These are phyloP conservation scores for Schizopora paradoxa DNA, from an alignment of 1,284 basidiomycete genomes.

Conservation along the genomic window DNA sequence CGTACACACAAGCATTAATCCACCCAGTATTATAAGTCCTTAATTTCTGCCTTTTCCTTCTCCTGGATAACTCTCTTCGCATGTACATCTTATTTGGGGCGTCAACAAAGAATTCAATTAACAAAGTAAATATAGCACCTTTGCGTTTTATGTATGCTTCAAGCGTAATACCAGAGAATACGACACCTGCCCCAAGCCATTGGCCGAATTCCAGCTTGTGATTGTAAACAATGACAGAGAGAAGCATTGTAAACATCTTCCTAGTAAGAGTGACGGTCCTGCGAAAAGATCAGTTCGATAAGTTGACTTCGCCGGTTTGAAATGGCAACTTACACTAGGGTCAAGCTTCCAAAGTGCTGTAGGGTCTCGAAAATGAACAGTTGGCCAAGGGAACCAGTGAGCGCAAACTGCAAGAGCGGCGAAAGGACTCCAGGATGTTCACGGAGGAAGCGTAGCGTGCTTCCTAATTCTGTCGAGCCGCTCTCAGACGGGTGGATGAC, in stretches of 20 bases:
- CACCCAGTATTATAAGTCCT: slow-evolving; percentile 47
- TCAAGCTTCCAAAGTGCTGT: slow-evolving; percentile 92
- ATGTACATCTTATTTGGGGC: slow-evolving; percentile 53
- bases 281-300: slow-evolving; percentile 5
- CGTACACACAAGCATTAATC: not conserved
- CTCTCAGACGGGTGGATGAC: slow-evolving; percentile 60
- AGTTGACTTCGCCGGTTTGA: not conserved
- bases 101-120: slow-evolving; percentile 9
- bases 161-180: slow-evolving; percentile 91
- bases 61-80: slow-evolving; percentile 73
- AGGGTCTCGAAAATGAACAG: slow-evolving; percentile 98
- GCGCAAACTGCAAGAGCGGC: slow-evolving; percentile 81
- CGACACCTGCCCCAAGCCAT: slow-evolving; percentile 87
- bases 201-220: slow-evolving; percentile 83
- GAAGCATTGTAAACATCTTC: slow-evolving; percentile 97
- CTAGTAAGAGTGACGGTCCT: slow-evolving; percentile 95
- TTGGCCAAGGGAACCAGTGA: slow-evolving; percentile 92
- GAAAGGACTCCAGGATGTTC: slow-evolving; percentile 74
- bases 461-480: slow-evolving; percentile 60
- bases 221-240: slow-evolving; percentile 90
- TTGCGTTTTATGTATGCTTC: slow-evolving; percentile 87
- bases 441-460: slow-evolving; percentile 71
- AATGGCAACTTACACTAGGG: slow-evolving; percentile 67
- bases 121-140: slow-evolving; percentile 39
- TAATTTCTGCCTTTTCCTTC: slow-evolving; percentile 76